A percentile compares a stretch with the other conserved stretches of the same genome.
phyloP scores from a whole-genome alignment of 2,329 filamentous ascomycete genomes.

The Pseudogymnoascus sp. region DNA sequence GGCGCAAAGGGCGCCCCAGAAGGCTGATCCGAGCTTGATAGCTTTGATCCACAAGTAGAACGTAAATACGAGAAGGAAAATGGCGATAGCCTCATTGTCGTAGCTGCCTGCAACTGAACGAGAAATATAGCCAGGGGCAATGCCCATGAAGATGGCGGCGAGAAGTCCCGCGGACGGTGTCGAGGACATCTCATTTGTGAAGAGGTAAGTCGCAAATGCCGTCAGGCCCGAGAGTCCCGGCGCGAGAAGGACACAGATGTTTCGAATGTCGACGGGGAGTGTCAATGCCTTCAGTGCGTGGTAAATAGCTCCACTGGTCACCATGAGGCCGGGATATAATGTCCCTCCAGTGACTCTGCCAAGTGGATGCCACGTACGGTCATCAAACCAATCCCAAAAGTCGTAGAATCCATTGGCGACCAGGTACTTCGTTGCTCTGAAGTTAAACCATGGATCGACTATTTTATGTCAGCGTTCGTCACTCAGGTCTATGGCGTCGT shows the following conservation, averaged over 20 bases:
- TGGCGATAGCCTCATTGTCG: slow-evolving; percentile 98
- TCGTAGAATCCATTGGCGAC: slow-evolving; percentile 96
- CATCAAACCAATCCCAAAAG: slow-evolving; percentile 99
- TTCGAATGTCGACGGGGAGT: slow-evolving; percentile 94
- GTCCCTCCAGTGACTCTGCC: slow-evolving; percentile 97
- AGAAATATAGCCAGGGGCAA: slow-evolving; percentile 94
- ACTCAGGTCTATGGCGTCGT: slow-evolving; percentile 13
- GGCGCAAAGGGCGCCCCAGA: slow-evolving; percentile 91
- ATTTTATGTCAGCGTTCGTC: slow-evolving; percentile 30
- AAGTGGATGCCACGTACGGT: slow-evolving; percentile 98
- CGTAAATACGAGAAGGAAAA: slow-evolving; percentile 96
- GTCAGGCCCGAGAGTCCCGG: slow-evolving; percentile 92
- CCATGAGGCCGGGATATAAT: slow-evolving; percentile 98
- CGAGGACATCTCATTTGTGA: slow-evolving; percentile 96
- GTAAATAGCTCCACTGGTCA: slow-evolving; percentile 95
- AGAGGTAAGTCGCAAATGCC: slow-evolving; percentile 84
- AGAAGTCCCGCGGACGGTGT: slow-evolving; percentile 91
- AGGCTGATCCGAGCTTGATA: slow-evolving; percentile 89
- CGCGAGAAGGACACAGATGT: slow-evolving; percentile 94
- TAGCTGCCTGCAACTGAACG: slow-evolving; percentile 96
- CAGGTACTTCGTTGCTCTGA: slow-evolving; percentile 95
- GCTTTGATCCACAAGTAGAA: slow-evolving; percentile 99
- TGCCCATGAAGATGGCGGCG: slow-evolving; percentile 94
- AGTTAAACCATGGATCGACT: slow-evolving; percentile 99
- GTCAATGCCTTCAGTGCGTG: slow-evolving; percentile 83